These are phyloP conservation scores for Agrocybe praecox DNA, from an alignment of 768 basidiomycete genomes.

Conservation along the genomic window DNA sequence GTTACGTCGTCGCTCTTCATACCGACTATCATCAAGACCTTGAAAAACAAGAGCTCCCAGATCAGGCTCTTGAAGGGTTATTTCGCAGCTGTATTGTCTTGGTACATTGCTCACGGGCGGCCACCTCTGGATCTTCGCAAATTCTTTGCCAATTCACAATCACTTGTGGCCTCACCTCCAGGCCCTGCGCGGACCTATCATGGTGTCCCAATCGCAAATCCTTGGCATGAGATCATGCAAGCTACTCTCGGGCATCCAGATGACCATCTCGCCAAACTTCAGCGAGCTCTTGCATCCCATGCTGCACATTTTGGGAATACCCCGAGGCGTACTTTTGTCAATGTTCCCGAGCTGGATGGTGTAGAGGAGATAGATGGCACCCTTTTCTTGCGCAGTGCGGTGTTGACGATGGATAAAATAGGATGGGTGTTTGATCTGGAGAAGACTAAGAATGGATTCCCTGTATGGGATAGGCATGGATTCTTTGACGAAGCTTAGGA, in stretches of 20 bases:
- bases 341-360: slow-evolving; percentile 42
- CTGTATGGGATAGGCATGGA: neutral
- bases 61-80: slow-evolving; percentile 59
- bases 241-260: slow-evolving; percentile 58
- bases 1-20: slow-evolving; percentile 70
- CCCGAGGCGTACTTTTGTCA: neutral
- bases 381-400: slow-evolving; percentile 61
- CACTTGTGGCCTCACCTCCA: neutral
- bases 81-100: slow-evolving; percentile 50
- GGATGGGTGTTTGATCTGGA: slow-evolving; percentile 41
- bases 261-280: slow-evolving; percentile 45
- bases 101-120: slow-evolving; percentile 62
- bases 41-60: slow-evolving; percentile 43
- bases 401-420: slow-evolving; percentile 48
- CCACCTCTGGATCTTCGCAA: slow-evolving; percentile 47
- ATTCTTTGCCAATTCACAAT: slow-evolving; percentile 38
- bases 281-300: slow-evolving; percentile 37
- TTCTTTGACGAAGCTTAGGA: neutral
- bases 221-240: slow-evolving; percentile 61
- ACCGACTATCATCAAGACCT: slow-evolving; percentile 42
- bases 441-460: neutral
- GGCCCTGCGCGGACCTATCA: slow-evolving; percentile 5
- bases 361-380: slow-evolving; percentile 60
- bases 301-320: slow-evolving; percentile 20
- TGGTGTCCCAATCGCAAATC: slow-evolving; percentile 31